Base-by-base conservation (phyloP, 805 yeast genomes). In the Hanseniaspora jakobsenii region DNA sequence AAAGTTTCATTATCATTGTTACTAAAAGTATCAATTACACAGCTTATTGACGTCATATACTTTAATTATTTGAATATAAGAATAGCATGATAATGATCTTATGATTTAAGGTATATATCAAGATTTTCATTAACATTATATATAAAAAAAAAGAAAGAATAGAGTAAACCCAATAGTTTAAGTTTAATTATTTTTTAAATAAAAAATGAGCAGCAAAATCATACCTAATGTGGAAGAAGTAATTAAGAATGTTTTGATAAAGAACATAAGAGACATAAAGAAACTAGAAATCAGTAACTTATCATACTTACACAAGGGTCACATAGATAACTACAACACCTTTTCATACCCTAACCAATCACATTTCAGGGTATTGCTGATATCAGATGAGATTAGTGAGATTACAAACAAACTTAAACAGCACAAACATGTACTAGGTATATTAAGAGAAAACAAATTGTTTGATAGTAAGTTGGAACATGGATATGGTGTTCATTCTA, bases 301-400 rank as follows among this genome's bases (percentile, higher is more conserved):
- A 61, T 83, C 95, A 6, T 76, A 75, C 61, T 81, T 81, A 57
- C 97, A 89, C 61, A 75, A 86, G 2, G 87, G 83, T 51, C 97
- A 89, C 60, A 34, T 34, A 21, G 22, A 34, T 23, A 34, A 34
- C 28, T 34, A 34, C 18, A 34, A 34, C 12, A 28, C 21, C 18
- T 22, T 28, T 6, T 26, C 37, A 7, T 22, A 22, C 17, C 27
- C 28, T 4, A 32, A 32, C 3, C 32, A 37, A n/a, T 37, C 40
- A 4, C 40, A 37, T 19, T 37, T 27, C n/a, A 26, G 28, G 13
- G 26, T 37, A 13, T 28, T 18, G 14, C 17, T 37, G 4, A 37
- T n/a, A n/a, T n/a, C n/a, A n/a, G n/a, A n/a, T n/a, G n/a, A n/a
- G n/a, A n/a, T n/a, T n/a, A n/a, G n/a, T n/a, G n/a, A n/a, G n/a